Evolutionary conservation across 2,329 filamentous ascomycete species (phyloP), one percentile per base, ranked within the genome.

Genomic region (Davidsoniella eucalypti): DNA sequence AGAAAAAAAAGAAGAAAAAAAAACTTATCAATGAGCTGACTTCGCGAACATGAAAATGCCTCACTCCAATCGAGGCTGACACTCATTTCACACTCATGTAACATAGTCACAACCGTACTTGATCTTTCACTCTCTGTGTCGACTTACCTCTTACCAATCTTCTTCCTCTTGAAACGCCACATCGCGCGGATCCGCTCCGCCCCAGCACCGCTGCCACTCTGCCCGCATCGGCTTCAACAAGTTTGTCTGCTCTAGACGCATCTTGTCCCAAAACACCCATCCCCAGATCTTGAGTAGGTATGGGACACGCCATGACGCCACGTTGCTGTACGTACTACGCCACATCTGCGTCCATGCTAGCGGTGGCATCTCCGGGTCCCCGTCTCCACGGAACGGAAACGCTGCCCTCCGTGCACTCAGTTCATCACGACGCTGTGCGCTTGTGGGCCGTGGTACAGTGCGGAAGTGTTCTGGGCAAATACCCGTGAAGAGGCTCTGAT

Each of bases 221-320:
- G 29, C 38, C 12, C 38, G 26, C 29, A 53, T 50, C 17, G 17
- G 25, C 29, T 25, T 26, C 39, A 50, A 18, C 21, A 53, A 29
- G 5, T 48, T 44, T 7, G 47, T 38, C 16, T 17, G 23, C 18
- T 47, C 43, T 2, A 53, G 38, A 3, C 43, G 47, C n/a, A 33
- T 39, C 2, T 40, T 33, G 39, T 53, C 52, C 52, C 52, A 50
- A 44, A 53, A 50, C 10, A 44, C 40, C 52, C 52, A 53, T 4
- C 52, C 52, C 52, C 48, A 53, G 4, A 53, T 53, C 47, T 53
- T 53, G 7, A 53, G 29, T 14, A 25, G 23, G 17, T 50, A 50
- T 26, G 52, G 52, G 4, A 50, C 44, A 5, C 25, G 37, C 48
- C 52, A 53, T 16, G 47, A 36, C 21, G 47, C 29, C 21, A 50